Percentiles rank a stretch among this genome's conserved stretches.
phyloP scores from a whole-genome alignment of 2,329 filamentous ascomycete genomes.

The Chrysosporium keratinophilum region DNA sequence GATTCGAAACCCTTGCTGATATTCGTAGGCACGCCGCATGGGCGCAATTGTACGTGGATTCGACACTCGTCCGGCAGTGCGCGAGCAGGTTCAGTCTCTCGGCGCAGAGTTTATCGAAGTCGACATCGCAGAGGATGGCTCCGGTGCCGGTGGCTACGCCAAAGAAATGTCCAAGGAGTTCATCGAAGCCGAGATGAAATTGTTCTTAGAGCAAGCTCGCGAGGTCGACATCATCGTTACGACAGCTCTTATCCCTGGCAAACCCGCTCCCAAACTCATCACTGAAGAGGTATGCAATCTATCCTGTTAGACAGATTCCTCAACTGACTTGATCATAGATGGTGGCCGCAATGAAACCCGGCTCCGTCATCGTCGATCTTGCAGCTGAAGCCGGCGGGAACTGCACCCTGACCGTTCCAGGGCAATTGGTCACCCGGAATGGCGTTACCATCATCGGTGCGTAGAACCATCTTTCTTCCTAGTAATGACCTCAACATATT shows the following conservation, averaged over 20 bases:
- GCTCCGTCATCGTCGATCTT: slow-evolving; percentile 77
- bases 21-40: slow-evolving; percentile 57
- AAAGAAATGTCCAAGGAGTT: slow-evolving; percentile 94
- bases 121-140: slow-evolving; percentile 71
- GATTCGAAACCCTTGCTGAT: neutral
- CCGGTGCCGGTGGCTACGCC: slow-evolving; percentile 75
- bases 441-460: slow-evolving; percentile 74
- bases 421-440: slow-evolving; percentile 59
- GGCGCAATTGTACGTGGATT: slow-evolving; percentile 85
- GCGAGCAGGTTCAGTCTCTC: slow-evolving; percentile 81
- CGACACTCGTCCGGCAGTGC: slow-evolving; percentile 76
- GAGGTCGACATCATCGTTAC: slow-evolving; percentile 91
- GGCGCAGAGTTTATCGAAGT: slow-evolving; percentile 87
- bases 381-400: slow-evolving; percentile 83
- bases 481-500: slow-evolving; percentile 17
- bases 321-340: slow-evolving; percentile 39
- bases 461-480: slow-evolving; percentile 18
- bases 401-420: slow-evolving; percentile 68
- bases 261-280: slow-evolving; percentile 71
- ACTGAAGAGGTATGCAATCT: slow-evolving; percentile 48
- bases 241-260: slow-evolving; percentile 81
- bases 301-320: too few species aligned
- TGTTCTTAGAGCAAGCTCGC: slow-evolving; percentile 75
- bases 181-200: slow-evolving; percentile 83
- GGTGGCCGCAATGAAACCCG: slow-evolving; percentile 77